Base-by-base conservation (phyloP, 2,329 filamentous ascomycete species). In the Talaromyces marneffei region DNA sequence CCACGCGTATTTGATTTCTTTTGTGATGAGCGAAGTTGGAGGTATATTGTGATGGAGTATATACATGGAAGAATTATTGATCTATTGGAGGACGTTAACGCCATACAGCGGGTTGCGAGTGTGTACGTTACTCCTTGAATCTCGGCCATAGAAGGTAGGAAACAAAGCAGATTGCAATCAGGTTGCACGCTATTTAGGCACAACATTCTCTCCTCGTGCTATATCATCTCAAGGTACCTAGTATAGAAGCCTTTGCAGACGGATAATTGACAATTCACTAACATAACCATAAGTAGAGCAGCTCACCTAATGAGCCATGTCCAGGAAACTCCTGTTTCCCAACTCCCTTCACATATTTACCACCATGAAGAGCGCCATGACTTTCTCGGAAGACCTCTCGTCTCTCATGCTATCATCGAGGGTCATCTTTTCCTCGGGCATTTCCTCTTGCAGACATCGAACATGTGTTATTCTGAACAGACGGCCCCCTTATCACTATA, bases 341-440 rank as follows among this genome's bases (percentile, higher is more conserved):
- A 8, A 40, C n/a, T 27, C 20, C 10, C 20, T 25, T 46, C 23
- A 29, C 42, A 48, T 1, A n/a, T 48, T 29, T 27, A 44, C 20
- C 4, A 42, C 18, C 40, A 48, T 2, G 20, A 46, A 48, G 42
- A 54, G 18, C 50, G 50, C 50, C 50, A 54, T 54, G 50, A 16
- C 18, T 37, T 37, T 52, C 16, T 52, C 48, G 25, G 35, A 52
- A 60, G 16, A 29, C 42, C 39, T 44, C 44, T 63, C 58, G 53
- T 59, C 44, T 58, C 53, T 29, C 50, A 60, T 65, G 59, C 63
- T 61, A 37, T 42, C 63, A 63, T 53, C 35, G 53, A 35, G 35
- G 40, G 40, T 25, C 16, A 29, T 63, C 8, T 61, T 37, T 59
- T 55, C 54, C 59, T 14, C 56, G 42, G 62, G 62, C 50, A 58